Evolutionary conservation across 352 stramenopile genomes (phyloP).

Genomic region (Plasmopara viticola): DNA sequence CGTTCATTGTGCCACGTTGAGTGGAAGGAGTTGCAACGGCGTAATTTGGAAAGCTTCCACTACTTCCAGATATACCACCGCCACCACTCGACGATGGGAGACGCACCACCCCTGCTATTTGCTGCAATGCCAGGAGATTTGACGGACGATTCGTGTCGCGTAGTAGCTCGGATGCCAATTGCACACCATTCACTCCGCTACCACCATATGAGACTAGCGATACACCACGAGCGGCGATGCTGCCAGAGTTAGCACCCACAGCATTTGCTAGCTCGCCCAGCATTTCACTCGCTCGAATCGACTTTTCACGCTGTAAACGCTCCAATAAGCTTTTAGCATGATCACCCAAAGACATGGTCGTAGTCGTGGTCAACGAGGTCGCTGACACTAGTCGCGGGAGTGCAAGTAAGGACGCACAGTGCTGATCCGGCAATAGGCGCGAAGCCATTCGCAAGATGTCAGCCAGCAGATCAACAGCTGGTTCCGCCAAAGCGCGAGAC

Average conservation of each 20-base stretch:
- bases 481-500: slow-evolving; percentile 67
- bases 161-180: slow-evolving; percentile 80
- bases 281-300: slow-evolving; percentile 82
- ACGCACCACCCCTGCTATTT: slow-evolving; percentile 34
- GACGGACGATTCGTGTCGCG: slow-evolving; percentile 82
- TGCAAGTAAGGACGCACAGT: slow-evolving; percentile 72
- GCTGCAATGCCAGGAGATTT: slow-evolving; percentile 35
- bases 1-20: slow-evolving; percentile 35
- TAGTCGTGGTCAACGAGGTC: slow-evolving; percentile 67
- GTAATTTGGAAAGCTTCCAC: slow-evolving; percentile 26
- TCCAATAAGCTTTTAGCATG: slow-evolving; percentile 69
- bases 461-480: slow-evolving; percentile 75
- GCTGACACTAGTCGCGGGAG: slow-evolving; percentile 75
- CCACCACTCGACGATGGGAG: slow-evolving; percentile 25
- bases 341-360: slow-evolving; percentile 61
- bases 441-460: slow-evolving; percentile 83
- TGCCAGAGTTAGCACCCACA: slow-evolving; percentile 69
- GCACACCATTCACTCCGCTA: slow-evolving; percentile 81
- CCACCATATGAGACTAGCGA: slow-evolving; percentile 78
- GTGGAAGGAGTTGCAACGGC: slow-evolving; percentile 26
- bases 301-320: slow-evolving; percentile 74
- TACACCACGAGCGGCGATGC: slow-evolving; percentile 55
- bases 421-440: slow-evolving; percentile 73
- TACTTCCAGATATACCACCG: slow-evolving; percentile 17
- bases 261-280: slow-evolving; percentile 73